These are phyloP conservation scores for Claviceps paspali DNA, from an alignment of 2,329 filamentous ascomycete genomes.

Conservation along the genomic window DNA sequence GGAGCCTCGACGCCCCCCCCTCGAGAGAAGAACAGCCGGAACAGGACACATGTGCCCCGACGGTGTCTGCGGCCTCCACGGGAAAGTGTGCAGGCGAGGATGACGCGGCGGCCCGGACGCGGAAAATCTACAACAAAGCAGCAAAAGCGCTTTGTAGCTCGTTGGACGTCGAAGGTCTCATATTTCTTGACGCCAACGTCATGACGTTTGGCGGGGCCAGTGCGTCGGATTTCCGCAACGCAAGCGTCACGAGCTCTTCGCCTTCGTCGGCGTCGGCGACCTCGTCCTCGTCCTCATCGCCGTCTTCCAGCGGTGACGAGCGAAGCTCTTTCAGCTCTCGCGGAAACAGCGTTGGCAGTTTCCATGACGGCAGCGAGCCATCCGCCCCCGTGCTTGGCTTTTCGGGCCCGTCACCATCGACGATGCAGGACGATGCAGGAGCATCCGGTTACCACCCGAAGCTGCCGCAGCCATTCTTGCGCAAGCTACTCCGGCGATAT, in stretches of 20 bases:
- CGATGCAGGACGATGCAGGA: slow-evolving; percentile 15
- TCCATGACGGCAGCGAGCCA: neutral
- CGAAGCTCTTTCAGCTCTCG: slow-evolving; percentile 2
- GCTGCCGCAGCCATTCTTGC: slow-evolving; percentile 24
- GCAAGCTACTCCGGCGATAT: slow-evolving; percentile 26
- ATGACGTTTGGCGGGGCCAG: slow-evolving; percentile 1
- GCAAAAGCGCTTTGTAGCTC: slow-evolving; percentile 2
- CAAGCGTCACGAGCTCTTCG: slow-evolving; percentile 14
- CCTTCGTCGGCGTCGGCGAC: slow-evolving; percentile 1
- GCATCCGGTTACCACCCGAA: slow-evolving; percentile 6
- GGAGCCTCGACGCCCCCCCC: neutral
- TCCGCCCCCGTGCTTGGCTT: slow-evolving; percentile 17
- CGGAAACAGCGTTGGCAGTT: slow-evolving; percentile 1
- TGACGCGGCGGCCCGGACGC: neutral
- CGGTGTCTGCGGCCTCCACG: neutral
- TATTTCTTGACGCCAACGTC: slow-evolving; percentile 1
- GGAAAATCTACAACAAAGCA: slow-evolving; percentile 1
- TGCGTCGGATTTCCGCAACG: slow-evolving; percentile 6
- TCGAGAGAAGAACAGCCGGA: neutral
- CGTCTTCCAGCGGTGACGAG: slow-evolving; percentile 10
- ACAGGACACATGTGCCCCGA: neutral
- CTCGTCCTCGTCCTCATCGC: slow-evolving; percentile 5
- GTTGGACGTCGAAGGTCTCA: neutral
- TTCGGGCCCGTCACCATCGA: slow-evolving; percentile 19
- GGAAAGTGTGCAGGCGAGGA: neutral